Percentiles rank a stretch among this genome's conserved stretches.
Evolutionary conservation across 2,329 filamentous ascomycete species (phyloP).

Genomic region (Pseudophaeomoniella oleicola): DNA sequence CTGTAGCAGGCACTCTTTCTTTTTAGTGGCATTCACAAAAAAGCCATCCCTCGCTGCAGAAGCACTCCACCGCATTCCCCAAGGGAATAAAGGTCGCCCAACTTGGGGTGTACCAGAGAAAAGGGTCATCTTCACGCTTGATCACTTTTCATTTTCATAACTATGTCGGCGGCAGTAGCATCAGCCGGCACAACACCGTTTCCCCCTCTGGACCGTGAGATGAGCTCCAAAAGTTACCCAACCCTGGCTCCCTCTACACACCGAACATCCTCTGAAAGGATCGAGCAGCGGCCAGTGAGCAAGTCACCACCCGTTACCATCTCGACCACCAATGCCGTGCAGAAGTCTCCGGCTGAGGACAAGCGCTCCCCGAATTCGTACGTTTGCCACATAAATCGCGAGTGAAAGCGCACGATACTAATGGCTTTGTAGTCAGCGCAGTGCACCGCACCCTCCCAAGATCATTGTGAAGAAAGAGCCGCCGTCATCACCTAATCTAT

Average conservation of each 20-base stretch:
- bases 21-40: neutral
- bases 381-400: slow-evolving; percentile 18
- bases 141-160: no score
- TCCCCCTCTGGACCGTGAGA: slow-evolving; percentile 27
- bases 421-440: slow-evolving; percentile 30
- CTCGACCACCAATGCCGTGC: slow-evolving; percentile 5
- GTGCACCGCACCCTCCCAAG: slow-evolving; percentile 41
- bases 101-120: no score
- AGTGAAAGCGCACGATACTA: slow-evolving; percentile 6
- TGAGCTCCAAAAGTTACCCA: slow-evolving; percentile 29
- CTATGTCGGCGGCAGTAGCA: slow-evolving; percentile 35
- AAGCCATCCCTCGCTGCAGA: no score
- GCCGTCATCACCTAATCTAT: slow-evolving; percentile 61
- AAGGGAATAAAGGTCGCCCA: no score
- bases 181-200: slow-evolving; percentile 27
- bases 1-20: neutral
- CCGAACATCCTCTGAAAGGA: slow-evolving; percentile 8
- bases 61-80: no score
- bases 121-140: no score
- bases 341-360: slow-evolving; percentile 25
- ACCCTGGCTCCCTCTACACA: slow-evolving; percentile 22
- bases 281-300: slow-evolving; percentile 7
- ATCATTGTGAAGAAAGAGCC: slow-evolving; percentile 97
- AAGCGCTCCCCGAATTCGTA: slow-evolving; percentile 40
- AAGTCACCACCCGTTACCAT: slow-evolving; percentile 2